Evolutionary conservation across 805 yeast species (phyloP), one percentile per base, ranked within the genome.

Genomic region (Cyberlindnera galapagoensis): DNA sequence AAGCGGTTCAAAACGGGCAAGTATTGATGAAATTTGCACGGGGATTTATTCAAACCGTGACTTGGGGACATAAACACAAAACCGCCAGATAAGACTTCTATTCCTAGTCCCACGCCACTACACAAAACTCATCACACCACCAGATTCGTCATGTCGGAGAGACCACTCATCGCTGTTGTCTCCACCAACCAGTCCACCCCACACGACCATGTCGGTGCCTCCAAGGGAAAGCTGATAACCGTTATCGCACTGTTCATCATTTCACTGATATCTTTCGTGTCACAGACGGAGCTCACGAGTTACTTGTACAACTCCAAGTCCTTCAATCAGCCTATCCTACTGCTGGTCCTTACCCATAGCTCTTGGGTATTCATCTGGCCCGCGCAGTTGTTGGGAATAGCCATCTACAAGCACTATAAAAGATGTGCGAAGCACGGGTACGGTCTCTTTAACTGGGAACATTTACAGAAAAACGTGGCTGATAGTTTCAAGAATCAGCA

Each of bases 241-340:
- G 45, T 41, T 9, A 19, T 41, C 13, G 40, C 33, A 9, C 62
- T 80, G 2, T 67, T 77, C 25, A 10, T 64, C 2, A 36, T 72
- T 2, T 70, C 80, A 0, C 43, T 77, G 37, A 47, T 71, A 7
- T 48, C 87, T 4, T 86, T 86, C 57, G 87, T 86, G 5, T 48
- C 68, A 11, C 95, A 85, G 51, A 85, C 95, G 0, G 95, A 85
- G 52, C 62, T 78, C 38, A 83, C 94, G 2, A 69, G 85, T 6
- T 76, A 76, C 35, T 66, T 85, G 6, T 80, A 83, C 49, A 60
- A 65, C 19, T 51, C 62, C 7, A 52, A 66, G 17, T 69, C 67
- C 4, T 85, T 74, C 54, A 52, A 69, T 31, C 87, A 84, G 49
- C 95, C 95, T 0, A 63, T 83, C 15, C 54, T 84, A 16, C 58